Percentiles rank a stretch among this genome's conserved stretches.
These are phyloP conservation scores for Paragyromitra xinjiangensis DNA, from an alignment of 495 filamentous ascomycete species.

Conservation along the genomic window DNA sequence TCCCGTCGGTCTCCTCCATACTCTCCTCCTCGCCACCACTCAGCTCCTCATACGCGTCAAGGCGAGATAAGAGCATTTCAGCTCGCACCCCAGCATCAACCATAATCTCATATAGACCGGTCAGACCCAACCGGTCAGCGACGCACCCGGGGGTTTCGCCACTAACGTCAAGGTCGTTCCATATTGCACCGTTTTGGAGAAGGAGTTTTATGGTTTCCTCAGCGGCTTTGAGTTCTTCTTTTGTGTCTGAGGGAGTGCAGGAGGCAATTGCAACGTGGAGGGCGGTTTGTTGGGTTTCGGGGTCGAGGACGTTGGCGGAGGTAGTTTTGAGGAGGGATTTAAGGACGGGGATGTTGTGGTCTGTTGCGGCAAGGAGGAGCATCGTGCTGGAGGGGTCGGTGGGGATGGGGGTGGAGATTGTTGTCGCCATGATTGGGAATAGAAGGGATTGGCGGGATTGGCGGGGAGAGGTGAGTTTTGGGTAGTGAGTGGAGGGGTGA, in stretches of 20 bases:
- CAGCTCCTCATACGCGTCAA: constrained; percentile 81
- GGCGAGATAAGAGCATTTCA: constrained; percentile 78
- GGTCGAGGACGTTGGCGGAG: constrained; percentile 78
- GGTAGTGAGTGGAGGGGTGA: neutral
- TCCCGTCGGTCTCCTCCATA: constrained; percentile 62
- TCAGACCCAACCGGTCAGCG: constrained; percentile 73
- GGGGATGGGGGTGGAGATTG: constrained; percentile 24
- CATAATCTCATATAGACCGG: constrained; percentile 80
- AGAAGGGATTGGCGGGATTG: neutral
- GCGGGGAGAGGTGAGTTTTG: neutral
- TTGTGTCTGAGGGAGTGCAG: constrained; percentile 66
- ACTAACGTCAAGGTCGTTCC: constrained; percentile 90
- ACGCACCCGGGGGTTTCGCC: constrained; percentile 93
- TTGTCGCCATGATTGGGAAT: neutral
- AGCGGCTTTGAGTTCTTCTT: constrained; percentile 61
- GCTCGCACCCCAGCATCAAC: constrained; percentile 93
- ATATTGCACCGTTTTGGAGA: constrained; percentile 88
- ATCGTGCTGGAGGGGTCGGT: constrained; percentile 40
- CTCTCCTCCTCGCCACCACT: constrained; percentile 71
- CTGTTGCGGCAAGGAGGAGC: constrained; percentile 79
- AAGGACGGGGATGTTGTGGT: constrained; percentile 80
- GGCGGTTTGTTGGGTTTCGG: constrained; percentile 83
- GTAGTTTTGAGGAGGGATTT: constrained; percentile 69
- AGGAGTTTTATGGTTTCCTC: constrained; percentile 76
- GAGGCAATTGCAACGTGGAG: constrained; percentile 90